Evolutionary conservation across 192 early-diverging fungal species (phyloP).

Genomic region (Backusella luteola): DNA sequence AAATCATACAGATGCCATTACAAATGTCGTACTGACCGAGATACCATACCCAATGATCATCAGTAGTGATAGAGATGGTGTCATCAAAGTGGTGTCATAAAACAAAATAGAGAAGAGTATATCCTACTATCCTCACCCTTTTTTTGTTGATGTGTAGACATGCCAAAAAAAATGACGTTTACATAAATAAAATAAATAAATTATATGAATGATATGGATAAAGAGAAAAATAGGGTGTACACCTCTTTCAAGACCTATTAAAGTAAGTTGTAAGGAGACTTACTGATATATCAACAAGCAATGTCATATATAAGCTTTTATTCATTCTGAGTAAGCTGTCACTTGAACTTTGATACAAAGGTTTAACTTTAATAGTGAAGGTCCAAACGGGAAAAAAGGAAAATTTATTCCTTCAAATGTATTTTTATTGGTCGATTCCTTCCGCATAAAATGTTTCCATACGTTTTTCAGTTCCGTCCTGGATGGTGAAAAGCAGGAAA

Average conservation of each 20-base stretch:
- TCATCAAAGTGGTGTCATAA: slow-evolving; percentile 64
- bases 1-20: slow-evolving; percentile 76
- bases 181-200: too few species aligned
- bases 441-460: not conserved
- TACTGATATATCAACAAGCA: too few species aligned
- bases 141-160: not conserved
- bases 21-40: slow-evolving; percentile 63
- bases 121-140: not conserved
- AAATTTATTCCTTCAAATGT: not conserved
- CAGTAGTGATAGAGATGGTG: slow-evolving; percentile 71
- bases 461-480: not conserved
- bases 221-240: too few species aligned
- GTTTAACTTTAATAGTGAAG: too few species aligned
- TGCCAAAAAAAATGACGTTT: too few species aligned
- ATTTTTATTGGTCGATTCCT: too few species aligned
- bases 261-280: too few species aligned
- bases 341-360: too few species aligned
- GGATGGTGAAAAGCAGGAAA: not conserved
- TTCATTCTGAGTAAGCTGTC: too few species aligned
- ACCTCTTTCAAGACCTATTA: too few species aligned
- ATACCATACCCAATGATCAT: slow-evolving; percentile 77
- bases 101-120: not conserved
- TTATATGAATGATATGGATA: too few species aligned
- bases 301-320: too few species aligned
- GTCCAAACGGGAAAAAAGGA: not conserved